A percentile compares a stretch with the other conserved stretches of the same genome.
Evolutionary conservation across 2,329 filamentous ascomycete species (phyloP).

Genomic region (Nothopassalora personata): DNA sequence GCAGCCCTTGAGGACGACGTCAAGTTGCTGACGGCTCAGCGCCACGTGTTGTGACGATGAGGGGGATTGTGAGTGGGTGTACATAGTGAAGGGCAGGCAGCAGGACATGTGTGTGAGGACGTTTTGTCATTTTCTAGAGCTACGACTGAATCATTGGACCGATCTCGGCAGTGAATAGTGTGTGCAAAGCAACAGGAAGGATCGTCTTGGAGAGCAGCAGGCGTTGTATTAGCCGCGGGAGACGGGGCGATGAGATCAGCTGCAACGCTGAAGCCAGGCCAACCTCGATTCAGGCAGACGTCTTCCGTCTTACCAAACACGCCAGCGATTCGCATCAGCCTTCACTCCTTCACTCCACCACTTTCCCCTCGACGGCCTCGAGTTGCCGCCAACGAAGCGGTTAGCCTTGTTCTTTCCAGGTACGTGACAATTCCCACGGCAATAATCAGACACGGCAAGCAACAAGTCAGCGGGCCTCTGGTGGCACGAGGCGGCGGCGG

Average conservation of each 20-base stretch:
- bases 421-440: not conserved
- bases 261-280: too few relatives aligned
- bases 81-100: too few relatives aligned
- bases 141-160: not conserved
- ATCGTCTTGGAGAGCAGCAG: not conserved
- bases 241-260: too few relatives aligned
- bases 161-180: not conserved
- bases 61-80: not conserved
- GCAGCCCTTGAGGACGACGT: not conserved
- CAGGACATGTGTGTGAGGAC: not conserved
- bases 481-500: not conserved
- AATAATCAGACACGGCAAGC: not conserved
- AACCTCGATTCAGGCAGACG: not conserved
- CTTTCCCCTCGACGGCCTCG: not conserved
- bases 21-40: too few relatives aligned
- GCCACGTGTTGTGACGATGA: not conserved
- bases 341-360: not conserved
- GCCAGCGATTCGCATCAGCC: not conserved
- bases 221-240: too few relatives aligned
- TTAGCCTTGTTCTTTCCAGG: not conserved
- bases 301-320: not conserved
- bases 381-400: not conserved
- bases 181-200: not conserved
- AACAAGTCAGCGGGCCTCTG: not conserved
- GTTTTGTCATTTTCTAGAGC: not conserved